A percentile compares a stretch with the other conserved stretches of the same genome.
Evolutionary conservation across 75 land plant genomes (phyloP).

Genomic region (Larix kaempferi): DNA sequence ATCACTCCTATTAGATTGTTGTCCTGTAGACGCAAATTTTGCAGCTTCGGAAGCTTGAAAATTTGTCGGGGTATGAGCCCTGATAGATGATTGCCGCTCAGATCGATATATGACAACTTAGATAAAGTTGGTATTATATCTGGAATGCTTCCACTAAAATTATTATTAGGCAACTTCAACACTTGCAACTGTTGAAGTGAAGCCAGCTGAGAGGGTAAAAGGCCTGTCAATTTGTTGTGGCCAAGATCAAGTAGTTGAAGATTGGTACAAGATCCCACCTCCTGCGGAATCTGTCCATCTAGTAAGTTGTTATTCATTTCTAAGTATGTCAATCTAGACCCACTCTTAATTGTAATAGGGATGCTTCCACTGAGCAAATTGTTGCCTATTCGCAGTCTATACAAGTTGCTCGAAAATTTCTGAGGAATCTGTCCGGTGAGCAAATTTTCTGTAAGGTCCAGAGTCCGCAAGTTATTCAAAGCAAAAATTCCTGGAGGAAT

Average conservation of each 20-base stretch:
- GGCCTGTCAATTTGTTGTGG: conserved; percentile 20
- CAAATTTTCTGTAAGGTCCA: conserved; percentile 21
- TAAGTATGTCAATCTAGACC: not conserved
- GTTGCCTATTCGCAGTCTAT: not conserved
- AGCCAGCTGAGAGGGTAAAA: conserved; percentile 2
- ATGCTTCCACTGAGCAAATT: not conserved
- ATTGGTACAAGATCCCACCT: not conserved
- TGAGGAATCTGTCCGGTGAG: conserved; percentile 24
- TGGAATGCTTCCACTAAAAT: not conserved
- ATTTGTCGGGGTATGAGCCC: conserved; percentile 27
- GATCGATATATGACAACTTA: conserved; percentile 25
- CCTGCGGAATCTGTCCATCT: not conserved
- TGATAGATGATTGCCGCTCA: conserved; percentile 28
- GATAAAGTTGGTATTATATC: conserved; percentile 10
- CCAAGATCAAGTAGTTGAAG: conserved; percentile 19
- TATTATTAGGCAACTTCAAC: conserved; percentile 8
- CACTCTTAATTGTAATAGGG: not conserved
- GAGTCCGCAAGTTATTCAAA: conserved; percentile 15
- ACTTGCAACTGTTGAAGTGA: not conserved
- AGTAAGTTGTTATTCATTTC: conserved; percentile 18
- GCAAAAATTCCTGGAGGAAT: conserved; percentile 23
- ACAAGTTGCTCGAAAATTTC: not conserved
- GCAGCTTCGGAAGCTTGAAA: conserved; percentile 20
- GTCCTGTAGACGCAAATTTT: conserved; percentile 20
- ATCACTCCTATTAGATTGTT: conserved; percentile 34